These are phyloP conservation scores for Lenwebbia sp. DNA, from an alignment of 345 rosid genomes.

Conservation along the genomic window DNA sequence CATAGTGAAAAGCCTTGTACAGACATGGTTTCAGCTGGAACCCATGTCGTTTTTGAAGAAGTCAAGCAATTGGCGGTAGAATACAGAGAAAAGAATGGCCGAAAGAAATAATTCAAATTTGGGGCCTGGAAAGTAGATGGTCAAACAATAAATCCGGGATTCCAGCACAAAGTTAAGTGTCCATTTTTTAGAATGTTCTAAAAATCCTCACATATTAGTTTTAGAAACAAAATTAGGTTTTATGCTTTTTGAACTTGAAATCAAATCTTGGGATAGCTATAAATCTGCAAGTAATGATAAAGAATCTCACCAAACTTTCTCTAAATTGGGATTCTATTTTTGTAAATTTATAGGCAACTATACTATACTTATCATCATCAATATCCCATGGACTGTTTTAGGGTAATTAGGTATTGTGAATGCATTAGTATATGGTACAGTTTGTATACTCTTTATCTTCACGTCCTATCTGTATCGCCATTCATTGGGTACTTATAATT, in stretches of 20 bases:
- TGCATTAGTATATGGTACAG: neutral
- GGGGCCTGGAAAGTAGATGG: neutral
- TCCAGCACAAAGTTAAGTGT: neutral
- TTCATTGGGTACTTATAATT: neutral
- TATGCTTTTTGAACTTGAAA: neutral
- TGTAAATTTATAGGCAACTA: neutral
- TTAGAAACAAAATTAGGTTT: neutral
- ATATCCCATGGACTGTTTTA: neutral
- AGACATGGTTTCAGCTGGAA: neutral
- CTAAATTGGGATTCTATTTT: neutral
- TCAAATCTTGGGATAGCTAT: neutral
- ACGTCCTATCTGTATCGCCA: neutral
- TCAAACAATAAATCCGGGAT: neutral
- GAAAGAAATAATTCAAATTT: neutral
- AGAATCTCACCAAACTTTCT: neutral
- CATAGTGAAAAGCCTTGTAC: neutral
- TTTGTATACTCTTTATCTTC: neutral
- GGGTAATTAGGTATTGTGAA: neutral
- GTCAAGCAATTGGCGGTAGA: neutral
- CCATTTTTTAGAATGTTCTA: neutral
- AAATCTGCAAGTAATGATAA: neutral
- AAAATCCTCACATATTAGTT: neutral
- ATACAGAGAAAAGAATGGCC: neutral
- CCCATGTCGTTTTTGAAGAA: neutral
- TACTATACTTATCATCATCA: neutral